Conservation (phyloP, 805 yeast species). For the Barnettozyma wickerhamii region DNA sequence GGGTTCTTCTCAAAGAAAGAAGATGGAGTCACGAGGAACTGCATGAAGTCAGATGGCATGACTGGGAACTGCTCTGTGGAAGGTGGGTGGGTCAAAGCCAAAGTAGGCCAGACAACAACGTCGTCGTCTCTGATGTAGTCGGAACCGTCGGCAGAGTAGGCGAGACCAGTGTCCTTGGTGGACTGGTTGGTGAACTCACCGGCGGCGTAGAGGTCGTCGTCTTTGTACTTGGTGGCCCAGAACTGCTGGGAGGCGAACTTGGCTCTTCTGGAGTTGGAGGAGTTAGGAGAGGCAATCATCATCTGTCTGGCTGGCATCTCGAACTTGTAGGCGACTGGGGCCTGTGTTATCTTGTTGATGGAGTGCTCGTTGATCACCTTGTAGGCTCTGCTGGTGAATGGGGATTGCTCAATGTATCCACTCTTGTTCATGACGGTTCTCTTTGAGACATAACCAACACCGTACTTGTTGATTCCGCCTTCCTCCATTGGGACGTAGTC, state of each 20-base stretch:
- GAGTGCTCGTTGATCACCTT: constrained; percentile 71
- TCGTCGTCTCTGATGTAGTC: constrained; percentile 72
- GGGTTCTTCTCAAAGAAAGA: constrained; percentile 79
- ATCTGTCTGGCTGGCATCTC: constrained; percentile 72
- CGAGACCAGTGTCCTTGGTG: constrained; percentile 62
- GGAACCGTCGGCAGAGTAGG: constrained; percentile 62
- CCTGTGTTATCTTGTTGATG: constrained; percentile 63
- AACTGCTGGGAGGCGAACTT: constrained; percentile 70
- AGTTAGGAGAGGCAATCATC: constrained; percentile 60
- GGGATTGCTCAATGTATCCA: constrained; percentile 68
- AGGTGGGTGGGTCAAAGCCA: constrained; percentile 80
- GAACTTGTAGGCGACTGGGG: constrained; percentile 75
- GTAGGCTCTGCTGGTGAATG: constrained; percentile 68
- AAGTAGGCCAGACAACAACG: constrained; percentile 74
- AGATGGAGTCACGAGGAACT: constrained; percentile 60
- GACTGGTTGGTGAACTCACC: constrained; percentile 88
- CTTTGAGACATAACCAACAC: constrained; percentile 64
- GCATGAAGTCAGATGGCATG: constrained; percentile 80
- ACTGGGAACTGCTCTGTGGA: constrained; percentile 86
- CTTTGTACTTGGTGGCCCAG: constrained; percentile 78
- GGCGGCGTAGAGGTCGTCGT: constrained; percentile 70
- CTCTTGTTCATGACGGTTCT: constrained; percentile 66
- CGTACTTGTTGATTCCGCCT: constrained; percentile 54
- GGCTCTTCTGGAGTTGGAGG: constrained; percentile 69
- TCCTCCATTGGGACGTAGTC: constrained; percentile 63